A percentile compares a stretch with the other conserved stretches of the same genome.
These are phyloP conservation scores for Crithidia expoeki DNA, from an alignment of 208 protist species.

Conservation along the genomic window DNA sequence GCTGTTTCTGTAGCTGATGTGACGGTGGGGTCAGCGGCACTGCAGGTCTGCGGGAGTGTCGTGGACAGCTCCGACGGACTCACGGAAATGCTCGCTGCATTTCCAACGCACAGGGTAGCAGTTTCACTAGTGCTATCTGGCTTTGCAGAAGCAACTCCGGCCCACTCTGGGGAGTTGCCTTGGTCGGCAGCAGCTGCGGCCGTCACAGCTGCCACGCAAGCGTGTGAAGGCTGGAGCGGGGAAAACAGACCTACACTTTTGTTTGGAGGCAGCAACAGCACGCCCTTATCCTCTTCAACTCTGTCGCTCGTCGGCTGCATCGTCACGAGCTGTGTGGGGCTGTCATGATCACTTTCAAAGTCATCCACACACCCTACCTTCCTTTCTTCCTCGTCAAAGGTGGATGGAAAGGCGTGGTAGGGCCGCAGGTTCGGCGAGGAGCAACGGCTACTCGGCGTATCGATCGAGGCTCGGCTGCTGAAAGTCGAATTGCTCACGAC, in stretches of 20 bases:
- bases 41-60: slow-evolving; percentile 7
- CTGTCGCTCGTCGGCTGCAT: slow-evolving; percentile 6
- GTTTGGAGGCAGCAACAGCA: no score
- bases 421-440: neutral
- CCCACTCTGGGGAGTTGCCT: no score
- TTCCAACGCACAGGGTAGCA: no score
- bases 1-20: neutral
- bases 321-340: neutral
- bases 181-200: no score
- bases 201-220: no score
- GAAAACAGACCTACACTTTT: no score
- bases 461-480: slow-evolving; percentile 8
- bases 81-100: neutral
- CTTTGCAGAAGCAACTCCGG: no score
- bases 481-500: neutral
- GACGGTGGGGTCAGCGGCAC: neutral
- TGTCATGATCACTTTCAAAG: neutral
- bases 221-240: no score
- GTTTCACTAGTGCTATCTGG: no score
- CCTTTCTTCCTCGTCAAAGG: neutral
- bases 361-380: neutral
- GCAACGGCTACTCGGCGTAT: neutral
- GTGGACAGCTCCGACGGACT: slow-evolving; percentile 8
- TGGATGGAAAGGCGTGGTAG: neutral
- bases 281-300: neutral